A percentile compares a stretch with the other conserved stretches of the same genome.
phyloP scores from a whole-genome alignment of 148 eudicot genomes.

The Euryodendron excelsum region DNA sequence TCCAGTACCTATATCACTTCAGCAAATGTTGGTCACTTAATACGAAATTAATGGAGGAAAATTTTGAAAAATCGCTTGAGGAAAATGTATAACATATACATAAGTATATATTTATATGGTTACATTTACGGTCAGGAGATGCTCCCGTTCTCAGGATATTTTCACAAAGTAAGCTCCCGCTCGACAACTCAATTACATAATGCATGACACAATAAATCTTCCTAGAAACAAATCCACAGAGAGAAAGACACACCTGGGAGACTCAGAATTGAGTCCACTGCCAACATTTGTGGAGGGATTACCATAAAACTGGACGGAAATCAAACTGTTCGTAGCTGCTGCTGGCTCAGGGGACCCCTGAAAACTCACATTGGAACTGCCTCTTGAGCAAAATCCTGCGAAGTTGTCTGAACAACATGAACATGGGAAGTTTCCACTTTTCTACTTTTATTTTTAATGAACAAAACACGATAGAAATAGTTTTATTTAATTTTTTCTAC shows the following conservation, averaged over 20 bases:
- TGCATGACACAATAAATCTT: background rate
- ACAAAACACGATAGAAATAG: too few species aligned
- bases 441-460: background rate
- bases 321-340: slow-evolving; percentile 35
- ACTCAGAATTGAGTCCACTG: slow-evolving; percentile 24
- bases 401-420: background rate
- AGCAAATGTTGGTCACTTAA: too few species aligned
- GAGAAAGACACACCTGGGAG: slow-evolving; percentile 33
- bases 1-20: too few species aligned
- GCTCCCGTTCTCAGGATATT: background rate
- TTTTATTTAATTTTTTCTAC: too few species aligned
- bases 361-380: slow-evolving; percentile 22
- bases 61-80: too few species aligned
- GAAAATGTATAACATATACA: too few species aligned
- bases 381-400: slow-evolving; percentile 47
- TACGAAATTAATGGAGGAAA: too few species aligned
- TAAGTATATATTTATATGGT: too few species aligned
- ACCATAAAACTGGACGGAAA: slow-evolving; percentile 38
- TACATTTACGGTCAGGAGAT: too few species aligned
- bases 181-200: too few species aligned
- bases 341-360: slow-evolving; percentile 60
- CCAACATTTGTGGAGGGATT: slow-evolving; percentile 30
- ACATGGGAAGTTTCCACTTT: background rate
- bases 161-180: background rate
- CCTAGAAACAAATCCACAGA: background rate